Evolutionary conservation across 352 stramenopile genomes (phyloP), one percentile per base, ranked within the genome.

Genomic region (Phytopythium ostracodes): DNA sequence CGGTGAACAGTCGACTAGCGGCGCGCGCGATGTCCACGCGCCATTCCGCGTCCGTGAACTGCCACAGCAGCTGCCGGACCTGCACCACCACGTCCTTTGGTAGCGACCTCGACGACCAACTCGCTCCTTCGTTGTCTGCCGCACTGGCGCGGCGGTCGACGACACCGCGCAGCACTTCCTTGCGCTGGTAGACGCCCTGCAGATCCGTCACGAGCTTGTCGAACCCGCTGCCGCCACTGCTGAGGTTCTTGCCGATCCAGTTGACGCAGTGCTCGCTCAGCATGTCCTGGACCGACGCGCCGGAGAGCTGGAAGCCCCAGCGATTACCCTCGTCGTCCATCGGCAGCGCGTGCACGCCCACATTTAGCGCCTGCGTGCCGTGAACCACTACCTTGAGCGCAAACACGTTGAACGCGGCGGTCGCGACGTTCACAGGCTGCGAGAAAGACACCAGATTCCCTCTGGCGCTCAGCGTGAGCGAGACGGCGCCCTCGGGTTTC

Each of bases 311-410:
- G 47, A 90, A 87, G 15, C 69, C 68, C 71, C 75, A 84, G 3
- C 77, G 76, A 38, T 90, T 53, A 1, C 78, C 81, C 6, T 86
- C 66, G n/a, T 87, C 78, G 33, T 82, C 80, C 68, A 89, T 75
- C 2, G 73, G 72, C 4, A 89, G 55, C 20, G 56, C 50, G 20
- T 67, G 61, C 25, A 84, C 65, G 4, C 60, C 59, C 52, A 81
- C 14, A 18, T 80, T 84, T 18, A 76, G 56, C 2, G 66, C 73
- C 18, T 55, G 59, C 1, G 73, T 58, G 12, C 63, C 58, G 22
- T 84, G 66, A 11, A 84, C 49, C 27, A 65, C 62, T 2, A 59
- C 47, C 7, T 49, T 50, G 15, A 81, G 38, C 47, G 67, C 56
- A 18, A 59, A 46, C 0, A 35, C 61, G 10, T 63, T 79, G 50